These are phyloP conservation scores for Alternaria consortialis DNA, from an alignment of 2,329 filamentous ascomycete genomes.

Conservation along the genomic window DNA sequence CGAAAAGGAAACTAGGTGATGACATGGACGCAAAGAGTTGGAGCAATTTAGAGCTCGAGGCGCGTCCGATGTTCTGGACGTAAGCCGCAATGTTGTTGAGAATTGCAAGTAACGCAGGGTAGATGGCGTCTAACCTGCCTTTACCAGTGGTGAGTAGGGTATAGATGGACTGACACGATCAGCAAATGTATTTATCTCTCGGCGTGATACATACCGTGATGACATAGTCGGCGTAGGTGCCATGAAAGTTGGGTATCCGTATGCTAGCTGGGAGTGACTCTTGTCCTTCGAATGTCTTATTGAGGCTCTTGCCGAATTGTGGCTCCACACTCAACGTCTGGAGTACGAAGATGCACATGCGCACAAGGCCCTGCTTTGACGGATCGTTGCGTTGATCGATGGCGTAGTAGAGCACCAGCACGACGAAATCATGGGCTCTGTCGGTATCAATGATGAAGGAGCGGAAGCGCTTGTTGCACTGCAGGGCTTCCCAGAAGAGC, in stretches of 20 bases:
- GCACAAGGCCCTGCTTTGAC: constrained; percentile 88
- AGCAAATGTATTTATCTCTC: constrained; percentile 23
- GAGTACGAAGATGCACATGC: constrained; percentile 97
- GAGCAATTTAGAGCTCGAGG: constrained; percentile 81
- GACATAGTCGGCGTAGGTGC: constrained; percentile 92
- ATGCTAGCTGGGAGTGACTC: constrained; percentile 86
- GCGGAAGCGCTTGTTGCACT: constrained; percentile 97
- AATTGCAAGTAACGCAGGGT: constrained; percentile 88
- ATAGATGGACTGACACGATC: constrained; percentile 76
- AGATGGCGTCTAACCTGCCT: constrained; percentile 87
- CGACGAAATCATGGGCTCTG: constrained; percentile 88
- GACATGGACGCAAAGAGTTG: constrained; percentile 94
- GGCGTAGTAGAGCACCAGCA: constrained; percentile 90
- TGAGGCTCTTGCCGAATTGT: constrained; percentile 88
- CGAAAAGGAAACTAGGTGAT: constrained; percentile 87
- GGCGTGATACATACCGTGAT: constrained; percentile 71
- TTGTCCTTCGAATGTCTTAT: constrained; percentile 87
- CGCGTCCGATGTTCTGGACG: constrained; percentile 76
- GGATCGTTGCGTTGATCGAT: constrained; percentile 87
- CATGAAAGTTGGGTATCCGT: constrained; percentile 82
- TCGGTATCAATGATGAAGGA: constrained; percentile 98
- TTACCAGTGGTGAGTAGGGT: constrained; percentile 90
- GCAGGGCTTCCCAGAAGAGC: constrained; percentile 95
- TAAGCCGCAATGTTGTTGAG: constrained; percentile 94
- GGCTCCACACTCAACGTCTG: constrained; percentile 94